A percentile compares a stretch with the other conserved stretches of the same genome.
Conservation (phyloP, 805 yeast species). For the Limtongia smithiae region DNA sequence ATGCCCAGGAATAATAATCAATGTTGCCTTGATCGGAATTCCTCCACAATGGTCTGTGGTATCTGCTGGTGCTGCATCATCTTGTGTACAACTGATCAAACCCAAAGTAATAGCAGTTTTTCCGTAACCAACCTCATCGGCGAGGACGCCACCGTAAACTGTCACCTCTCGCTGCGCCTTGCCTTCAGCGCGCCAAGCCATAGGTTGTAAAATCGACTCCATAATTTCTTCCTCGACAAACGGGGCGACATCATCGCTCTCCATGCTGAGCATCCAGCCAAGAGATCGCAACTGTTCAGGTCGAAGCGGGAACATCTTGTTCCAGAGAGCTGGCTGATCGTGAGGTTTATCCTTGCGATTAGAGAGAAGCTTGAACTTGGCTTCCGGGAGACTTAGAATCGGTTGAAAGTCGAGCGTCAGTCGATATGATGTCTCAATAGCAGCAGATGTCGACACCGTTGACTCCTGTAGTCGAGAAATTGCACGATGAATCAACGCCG, state of each 20-base stretch:
- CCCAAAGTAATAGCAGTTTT: constrained; percentile 15
- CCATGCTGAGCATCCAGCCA: constrained; percentile 16
- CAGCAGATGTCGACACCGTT: neutral
- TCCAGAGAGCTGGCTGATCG: constrained; percentile 11
- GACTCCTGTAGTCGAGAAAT: neutral
- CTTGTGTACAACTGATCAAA: constrained; percentile 10
- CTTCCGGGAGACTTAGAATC: neutral
- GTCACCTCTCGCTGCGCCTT: constrained; percentile 6
- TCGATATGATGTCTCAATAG: constrained; percentile 1
- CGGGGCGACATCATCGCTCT: neutral
- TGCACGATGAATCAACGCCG: constrained; percentile 9
- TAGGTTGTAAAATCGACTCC: constrained; percentile 8
- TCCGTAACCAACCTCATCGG: constrained; percentile 16
- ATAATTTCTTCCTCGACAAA: constrained; percentile 14
- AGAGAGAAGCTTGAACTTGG: constrained; percentile 2
- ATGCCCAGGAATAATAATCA: constrained; percentile 13
- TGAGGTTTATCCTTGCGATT: constrained; percentile 5
- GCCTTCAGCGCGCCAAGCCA: constrained; percentile 19
- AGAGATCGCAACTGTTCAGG: constrained; percentile 15
- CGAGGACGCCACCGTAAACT: constrained; percentile 13
- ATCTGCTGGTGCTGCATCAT: neutral
- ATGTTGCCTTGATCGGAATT: constrained; percentile 9
- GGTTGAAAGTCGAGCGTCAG: constrained; percentile 9
- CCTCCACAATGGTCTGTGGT: neutral
- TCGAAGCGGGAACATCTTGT: neutral